Evolutionary conservation across 148 eudicot species (phyloP).

Genomic region (Rhododendron molle): DNA sequence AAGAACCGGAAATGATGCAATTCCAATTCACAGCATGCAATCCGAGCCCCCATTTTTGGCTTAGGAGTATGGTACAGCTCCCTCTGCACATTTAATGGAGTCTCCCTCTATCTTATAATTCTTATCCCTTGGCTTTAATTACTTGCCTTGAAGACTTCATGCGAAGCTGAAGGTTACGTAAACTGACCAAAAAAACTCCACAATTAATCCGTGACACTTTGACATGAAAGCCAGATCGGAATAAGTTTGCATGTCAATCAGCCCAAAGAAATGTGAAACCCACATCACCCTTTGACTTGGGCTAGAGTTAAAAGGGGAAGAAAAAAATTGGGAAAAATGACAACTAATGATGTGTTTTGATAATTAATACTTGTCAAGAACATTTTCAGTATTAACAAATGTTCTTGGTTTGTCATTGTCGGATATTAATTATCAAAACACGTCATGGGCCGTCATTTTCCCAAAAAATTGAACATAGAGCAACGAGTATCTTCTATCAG

Average conservation of each 20-base stretch:
- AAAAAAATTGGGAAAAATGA: too few relatives aligned
- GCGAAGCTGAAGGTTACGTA: not conserved
- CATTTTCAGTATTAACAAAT: too few relatives aligned
- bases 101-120: not conserved
- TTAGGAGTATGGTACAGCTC: not conserved
- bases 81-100: not conserved
- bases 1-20: not conserved
- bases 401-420: too few relatives aligned
- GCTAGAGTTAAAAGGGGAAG: not conserved
- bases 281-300: not conserved
- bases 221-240: not conserved
- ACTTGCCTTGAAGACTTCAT: not conserved
- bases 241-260: not conserved
- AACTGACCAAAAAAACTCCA: not conserved
- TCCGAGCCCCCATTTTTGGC: not conserved
- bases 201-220: not conserved
- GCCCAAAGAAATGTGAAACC: not conserved
- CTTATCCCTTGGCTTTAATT: not conserved
- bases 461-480: too few relatives aligned
- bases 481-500: too few relatives aligned
- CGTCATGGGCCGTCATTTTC: too few relatives aligned
- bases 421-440: too few relatives aligned
- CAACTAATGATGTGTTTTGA: too few relatives aligned
- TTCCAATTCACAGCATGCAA: not conserved
- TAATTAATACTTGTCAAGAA: too few relatives aligned